Base-by-base conservation (phyloP, 2,329 filamentous ascomycete genomes). In the Pseudopithomyces maydicus region DNA sequence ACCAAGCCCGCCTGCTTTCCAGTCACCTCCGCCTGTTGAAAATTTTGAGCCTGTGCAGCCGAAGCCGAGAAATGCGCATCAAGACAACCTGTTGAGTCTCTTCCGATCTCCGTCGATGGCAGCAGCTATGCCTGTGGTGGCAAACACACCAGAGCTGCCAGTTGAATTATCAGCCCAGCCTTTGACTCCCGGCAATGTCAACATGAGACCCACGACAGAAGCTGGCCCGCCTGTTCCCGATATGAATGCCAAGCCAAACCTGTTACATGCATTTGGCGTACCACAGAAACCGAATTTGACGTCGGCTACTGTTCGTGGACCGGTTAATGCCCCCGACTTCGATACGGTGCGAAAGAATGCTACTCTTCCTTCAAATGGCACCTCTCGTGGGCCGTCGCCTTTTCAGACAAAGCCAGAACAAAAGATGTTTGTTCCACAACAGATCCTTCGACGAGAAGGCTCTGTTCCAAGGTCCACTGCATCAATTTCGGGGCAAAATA, bases 121-220 rank as follows among this genome's bases (percentile, higher is more conserved):
- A 4, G 58, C 55, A 26, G 54, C 56, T 23, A 68, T 68, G 11
- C 69, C 72, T 1, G 62, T 60, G 23, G 57, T 62, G 15, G 52
- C 48, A 19, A 68, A 63, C 53, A 42, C 61, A 14, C 58, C 61
- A n/a, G 66, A 69, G 43, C 73, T 66, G n/a, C 79, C 77, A 35
- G 80, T 71, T 8, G 81, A 83, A 60, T 63, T 83, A 17, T 77
- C 79, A 36, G 80, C 76, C 17, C 75, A 78, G 17, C 74, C 78
- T n/a, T 72, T 70, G 1, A 77, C 74, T 3, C 75, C 78, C 14
- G 71, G 73, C 6, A 59, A 68, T 41, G 15, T 47, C 3, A 56
- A 32, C 32, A 33, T 42, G 7, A 36, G 33, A 7, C 17, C 47
- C 3, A 38, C 43, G 7, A 42, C 58, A 2, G 63, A 64, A 19